Conservation (phyloP, 192 early-diverging fungal species). For the Obelidium mucronatum region DNA sequence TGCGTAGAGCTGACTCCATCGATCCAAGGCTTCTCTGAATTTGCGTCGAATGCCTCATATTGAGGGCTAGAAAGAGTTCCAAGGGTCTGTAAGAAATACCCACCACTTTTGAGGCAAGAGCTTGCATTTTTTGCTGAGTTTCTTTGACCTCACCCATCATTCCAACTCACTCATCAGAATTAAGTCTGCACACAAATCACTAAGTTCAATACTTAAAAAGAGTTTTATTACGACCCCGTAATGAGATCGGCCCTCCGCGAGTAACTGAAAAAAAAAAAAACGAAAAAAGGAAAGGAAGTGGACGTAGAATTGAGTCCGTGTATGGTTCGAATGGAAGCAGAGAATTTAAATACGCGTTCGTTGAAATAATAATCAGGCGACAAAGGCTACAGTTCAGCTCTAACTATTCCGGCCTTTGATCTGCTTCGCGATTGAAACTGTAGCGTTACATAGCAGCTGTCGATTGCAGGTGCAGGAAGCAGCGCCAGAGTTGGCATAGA, state of each 20-base stretch:
- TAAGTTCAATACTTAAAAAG: neutral
- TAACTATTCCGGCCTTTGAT: neutral
- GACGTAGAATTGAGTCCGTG: no score
- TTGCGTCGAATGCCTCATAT: no score
- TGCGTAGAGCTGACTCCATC: neutral
- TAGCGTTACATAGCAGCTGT: neutral
- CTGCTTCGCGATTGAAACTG: neutral
- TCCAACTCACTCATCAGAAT: neutral
- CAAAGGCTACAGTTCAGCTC: neutral
- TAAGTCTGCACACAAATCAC: neutral
- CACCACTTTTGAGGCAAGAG: slow-evolving; percentile 23
- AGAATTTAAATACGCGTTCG: neutral
- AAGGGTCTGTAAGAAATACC: no score
- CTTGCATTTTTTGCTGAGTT: slow-evolving; percentile 9
- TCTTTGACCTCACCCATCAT: neutral
- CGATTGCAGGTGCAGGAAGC: neutral
- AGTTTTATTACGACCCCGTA: neutral
- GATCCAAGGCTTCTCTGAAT: neutral
- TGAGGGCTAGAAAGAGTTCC: no score
- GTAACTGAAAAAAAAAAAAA: no score
- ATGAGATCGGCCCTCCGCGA: no score
- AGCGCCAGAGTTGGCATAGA: slow-evolving; percentile 1
- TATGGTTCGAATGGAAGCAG: neutral
- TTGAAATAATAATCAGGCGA: neutral
- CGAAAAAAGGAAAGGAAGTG: no score